phyloP scores from a whole-genome alignment of 768 basidiomycete species.

The Mycena crocata region DNA sequence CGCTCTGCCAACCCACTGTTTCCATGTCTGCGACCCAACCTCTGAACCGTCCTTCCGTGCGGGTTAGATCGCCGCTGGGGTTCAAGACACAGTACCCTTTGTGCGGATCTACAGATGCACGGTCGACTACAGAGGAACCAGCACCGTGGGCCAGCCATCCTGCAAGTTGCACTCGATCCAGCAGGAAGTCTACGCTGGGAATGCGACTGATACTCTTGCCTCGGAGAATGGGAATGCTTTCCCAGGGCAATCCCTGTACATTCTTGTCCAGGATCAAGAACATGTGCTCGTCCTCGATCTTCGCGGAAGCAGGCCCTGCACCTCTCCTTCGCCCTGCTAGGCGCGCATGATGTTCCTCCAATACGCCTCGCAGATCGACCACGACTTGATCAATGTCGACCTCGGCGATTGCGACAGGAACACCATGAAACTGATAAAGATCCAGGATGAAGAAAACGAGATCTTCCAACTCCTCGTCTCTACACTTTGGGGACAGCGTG shows the following conservation, averaged over 20 bases:
- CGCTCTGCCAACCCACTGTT: conserved; percentile 84
- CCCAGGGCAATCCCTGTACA: conserved; percentile 93
- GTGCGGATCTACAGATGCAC: conserved; percentile 69
- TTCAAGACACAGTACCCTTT: conserved; percentile 90
- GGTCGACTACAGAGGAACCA: conserved; percentile 48
- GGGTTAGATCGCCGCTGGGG: conserved; percentile 88
- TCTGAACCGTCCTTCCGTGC: conserved; percentile 86
- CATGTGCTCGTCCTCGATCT: conserved; percentile 69
- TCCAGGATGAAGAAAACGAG: conserved; percentile 94
- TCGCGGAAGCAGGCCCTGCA: conserved; percentile 30
- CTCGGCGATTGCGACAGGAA: conserved; percentile 89
- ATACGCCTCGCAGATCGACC: conserved; percentile 79
- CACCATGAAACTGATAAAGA: conserved; percentile 92
- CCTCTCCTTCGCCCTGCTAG: conserved; percentile 40
- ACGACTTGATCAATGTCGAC: conserved; percentile 93
- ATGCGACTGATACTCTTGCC: conserved; percentile 92
- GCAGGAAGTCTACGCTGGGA: conserved; percentile 88
- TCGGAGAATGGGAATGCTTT: conserved; percentile 88
- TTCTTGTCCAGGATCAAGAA: conserved; percentile 94
- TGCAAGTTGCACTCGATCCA: conserved; percentile 81
- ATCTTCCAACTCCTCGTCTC: conserved; percentile 96
- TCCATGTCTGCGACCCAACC: conserved; percentile 83
- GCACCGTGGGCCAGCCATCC: conserved; percentile 43
- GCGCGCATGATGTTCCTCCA: conserved; percentile 77
- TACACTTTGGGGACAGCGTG: conserved; percentile 81